These are phyloP conservation scores for Boletus speciosus DNA, from an alignment of 768 basidiomycete genomes.

Conservation along the genomic window DNA sequence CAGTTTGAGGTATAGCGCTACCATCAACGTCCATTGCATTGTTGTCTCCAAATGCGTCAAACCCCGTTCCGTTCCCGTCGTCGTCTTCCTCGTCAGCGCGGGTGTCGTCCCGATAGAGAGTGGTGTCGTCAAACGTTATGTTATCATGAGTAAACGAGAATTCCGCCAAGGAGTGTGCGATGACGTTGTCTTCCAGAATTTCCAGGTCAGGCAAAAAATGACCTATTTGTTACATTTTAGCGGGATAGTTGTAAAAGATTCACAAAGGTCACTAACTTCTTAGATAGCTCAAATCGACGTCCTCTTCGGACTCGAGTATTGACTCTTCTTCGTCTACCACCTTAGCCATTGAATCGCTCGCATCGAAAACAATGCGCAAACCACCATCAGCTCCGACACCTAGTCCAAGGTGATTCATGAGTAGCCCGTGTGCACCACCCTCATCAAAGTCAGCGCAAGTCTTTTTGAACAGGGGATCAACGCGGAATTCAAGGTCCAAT, in stretches of 20 bases:
- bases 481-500: conserved; percentile 90
- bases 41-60: conserved; percentile 20
- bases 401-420: conserved; percentile 92
- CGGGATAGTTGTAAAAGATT: background rate
- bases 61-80: conserved; percentile 26
- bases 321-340: conserved; percentile 67
- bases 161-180: conserved; percentile 74
- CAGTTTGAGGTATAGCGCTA: conserved; percentile 38
- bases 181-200: conserved; percentile 61
- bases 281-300: conserved; percentile 60
- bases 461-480: conserved; percentile 97
- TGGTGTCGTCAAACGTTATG: conserved; percentile 58
- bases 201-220: conserved; percentile 73
- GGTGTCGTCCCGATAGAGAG: conserved; percentile 56
- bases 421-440: conserved; percentile 89
- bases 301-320: conserved; percentile 64
- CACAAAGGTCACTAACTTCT: conserved; percentile 44
- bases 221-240: conserved; percentile 34
- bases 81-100: conserved; percentile 35
- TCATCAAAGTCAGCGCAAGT: conserved; percentile 99
- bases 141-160: conserved; percentile 79
- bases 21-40: conserved; percentile 41
- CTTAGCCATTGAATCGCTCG: conserved; percentile 83
- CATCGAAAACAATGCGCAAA: conserved; percentile 92
- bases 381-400: conserved; percentile 77